A percentile compares a stretch with the other conserved stretches of the same genome.
phyloP scores from a whole-genome alignment of 768 basidiomycete species.

The Boletus insuetus region DNA sequence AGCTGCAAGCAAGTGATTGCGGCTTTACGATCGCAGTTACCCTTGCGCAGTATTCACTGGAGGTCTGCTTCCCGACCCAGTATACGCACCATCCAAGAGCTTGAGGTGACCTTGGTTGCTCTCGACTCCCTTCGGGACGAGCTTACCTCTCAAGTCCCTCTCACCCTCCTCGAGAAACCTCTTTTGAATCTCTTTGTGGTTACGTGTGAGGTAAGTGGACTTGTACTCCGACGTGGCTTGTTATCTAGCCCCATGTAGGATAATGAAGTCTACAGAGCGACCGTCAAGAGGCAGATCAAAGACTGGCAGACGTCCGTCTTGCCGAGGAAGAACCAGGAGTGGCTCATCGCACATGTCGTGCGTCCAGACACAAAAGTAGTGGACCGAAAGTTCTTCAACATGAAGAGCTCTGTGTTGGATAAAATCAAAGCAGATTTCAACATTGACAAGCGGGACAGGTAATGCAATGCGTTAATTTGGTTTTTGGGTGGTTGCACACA shows the following conservation, averaged over 20 bases:
- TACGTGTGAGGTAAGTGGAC: conserved; percentile 75
- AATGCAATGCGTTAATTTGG: conserved; percentile 2
- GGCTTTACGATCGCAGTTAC: conserved; percentile 68
- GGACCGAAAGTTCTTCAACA: conserved; percentile 72
- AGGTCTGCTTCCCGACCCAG: conserved; percentile 68
- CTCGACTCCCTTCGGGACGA: conserved; percentile 71
- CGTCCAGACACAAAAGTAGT: conserved; percentile 62
- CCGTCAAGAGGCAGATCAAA: conserved; percentile 81
- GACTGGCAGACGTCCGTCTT: conserved; percentile 79
- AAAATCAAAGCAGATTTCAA: conserved; percentile 94
- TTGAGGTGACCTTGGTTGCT: conserved; percentile 72
- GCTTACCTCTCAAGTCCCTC: conserved; percentile 70
- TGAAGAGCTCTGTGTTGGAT: conserved; percentile 82
- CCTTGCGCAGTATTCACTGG: conserved; percentile 92
- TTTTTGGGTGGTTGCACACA: conserved; percentile 10
- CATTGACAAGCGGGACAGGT: conserved; percentile 80
- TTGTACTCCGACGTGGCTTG: neutral
- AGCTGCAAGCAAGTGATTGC: conserved; percentile 69
- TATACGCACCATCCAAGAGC: conserved; percentile 84
- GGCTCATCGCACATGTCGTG: conserved; percentile 87
- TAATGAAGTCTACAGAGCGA: conserved; percentile 70
- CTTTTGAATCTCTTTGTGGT: conserved; percentile 85
- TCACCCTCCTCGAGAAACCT: conserved; percentile 80
- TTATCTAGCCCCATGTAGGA: conserved; percentile 39
- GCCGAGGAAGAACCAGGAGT: conserved; percentile 82